Conservation (phyloP, 306 rosid species). For the Arachis stenosperma region DNA sequence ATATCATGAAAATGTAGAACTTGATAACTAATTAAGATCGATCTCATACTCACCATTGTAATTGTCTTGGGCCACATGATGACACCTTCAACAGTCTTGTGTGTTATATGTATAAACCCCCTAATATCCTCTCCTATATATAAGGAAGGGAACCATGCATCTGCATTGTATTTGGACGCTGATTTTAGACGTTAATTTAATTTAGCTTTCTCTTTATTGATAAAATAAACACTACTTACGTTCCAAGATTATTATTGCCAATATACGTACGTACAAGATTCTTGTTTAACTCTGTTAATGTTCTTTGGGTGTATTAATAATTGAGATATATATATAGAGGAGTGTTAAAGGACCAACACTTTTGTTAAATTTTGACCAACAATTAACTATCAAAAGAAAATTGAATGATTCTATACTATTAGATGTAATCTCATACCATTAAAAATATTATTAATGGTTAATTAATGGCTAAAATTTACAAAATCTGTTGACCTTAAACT, state of each 20-base stretch:
- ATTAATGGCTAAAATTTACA: too few relatives aligned
- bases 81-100: background rate
- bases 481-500: too few relatives aligned
- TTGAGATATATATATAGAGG: slow-evolving; percentile 8
- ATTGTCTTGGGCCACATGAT: slow-evolving; percentile 9
- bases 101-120: background rate
- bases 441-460: too few relatives aligned
- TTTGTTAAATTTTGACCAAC: too few relatives aligned
- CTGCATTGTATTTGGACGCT: slow-evolving; percentile 12
- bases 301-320: slow-evolving; percentile 18
- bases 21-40: background rate
- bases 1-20: background rate
- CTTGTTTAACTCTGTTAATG: background rate
- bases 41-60: slow-evolving; percentile 32
- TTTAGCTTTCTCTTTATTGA: slow-evolving; percentile 27
- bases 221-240: slow-evolving; percentile 36
- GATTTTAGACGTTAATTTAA: slow-evolving; percentile 34
- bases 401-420: too few relatives aligned
- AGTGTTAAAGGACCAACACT: too few relatives aligned
- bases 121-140: slow-evolving; percentile 34
- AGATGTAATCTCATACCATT: too few relatives aligned
- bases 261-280: background rate
- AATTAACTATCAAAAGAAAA: too few relatives aligned
- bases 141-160: slow-evolving; percentile 21
- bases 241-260: slow-evolving; percentile 2